phyloP scores from a whole-genome alignment of 2,329 filamentous ascomycete genomes.

The Harringtonia aguacate region DNA sequence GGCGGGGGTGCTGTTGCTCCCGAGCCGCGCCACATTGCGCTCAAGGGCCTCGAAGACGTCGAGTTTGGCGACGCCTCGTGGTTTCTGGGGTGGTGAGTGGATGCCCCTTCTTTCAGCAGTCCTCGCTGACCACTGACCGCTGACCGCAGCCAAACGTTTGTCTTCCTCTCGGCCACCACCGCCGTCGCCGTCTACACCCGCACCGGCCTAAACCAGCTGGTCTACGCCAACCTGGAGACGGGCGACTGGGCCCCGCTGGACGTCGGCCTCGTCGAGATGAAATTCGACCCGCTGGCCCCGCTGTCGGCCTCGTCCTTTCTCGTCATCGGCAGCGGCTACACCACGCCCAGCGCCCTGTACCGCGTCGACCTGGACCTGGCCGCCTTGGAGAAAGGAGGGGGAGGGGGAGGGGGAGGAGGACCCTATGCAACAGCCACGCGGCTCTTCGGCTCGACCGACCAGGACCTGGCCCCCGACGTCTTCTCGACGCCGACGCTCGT shows the following conservation, averaged over 20 bases:
- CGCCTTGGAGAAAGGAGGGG: too few relatives aligned
- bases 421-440: neutral
- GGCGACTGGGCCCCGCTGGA: conserved; percentile 20
- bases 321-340: conserved; percentile 24
- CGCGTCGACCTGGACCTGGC: conserved; percentile 17
- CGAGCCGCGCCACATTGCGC: conserved; percentile 15
- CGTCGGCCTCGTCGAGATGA: conserved; percentile 21
- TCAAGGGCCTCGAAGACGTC: conserved; percentile 28
- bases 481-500: conserved; percentile 26
- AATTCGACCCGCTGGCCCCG: conserved; percentile 22
- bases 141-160: conserved; percentile 29
- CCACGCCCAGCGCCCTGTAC: conserved; percentile 23
- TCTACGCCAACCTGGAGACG: conserved; percentile 26
- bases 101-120: neutral
- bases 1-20: conserved; percentile 1
- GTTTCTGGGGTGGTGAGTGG: conserved; percentile 20
- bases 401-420: too few relatives aligned
- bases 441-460: conserved; percentile 23
- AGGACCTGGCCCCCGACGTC: conserved; percentile 16
- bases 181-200: conserved; percentile 23
- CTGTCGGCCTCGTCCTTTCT: conserved; percentile 24
- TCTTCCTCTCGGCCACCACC: conserved; percentile 22
- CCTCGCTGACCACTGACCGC: too few relatives aligned
- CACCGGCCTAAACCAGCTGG: conserved; percentile 22
- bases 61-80: conserved; percentile 26